These are phyloP conservation scores for Helianthus annuus DNA, from an alignment of 129 eudicot genomes.

Conservation along the genomic window DNA sequence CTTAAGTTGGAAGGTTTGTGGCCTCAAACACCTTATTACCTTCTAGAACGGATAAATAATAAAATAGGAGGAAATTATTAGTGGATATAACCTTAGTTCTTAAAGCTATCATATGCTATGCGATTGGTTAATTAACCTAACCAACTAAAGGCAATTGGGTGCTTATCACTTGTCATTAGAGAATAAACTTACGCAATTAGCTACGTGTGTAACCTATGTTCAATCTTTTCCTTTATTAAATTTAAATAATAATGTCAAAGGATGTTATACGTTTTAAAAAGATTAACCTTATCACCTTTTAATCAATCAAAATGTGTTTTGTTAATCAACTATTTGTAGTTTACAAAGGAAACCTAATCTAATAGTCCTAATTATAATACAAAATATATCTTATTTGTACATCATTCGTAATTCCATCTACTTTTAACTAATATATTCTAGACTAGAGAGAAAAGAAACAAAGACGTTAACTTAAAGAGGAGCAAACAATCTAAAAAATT, in stretches of 20 bases:
- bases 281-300: constrained; percentile 3
- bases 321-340: background rate
- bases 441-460: too few relatives aligned
- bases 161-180: constrained; percentile 16
- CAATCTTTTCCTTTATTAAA: background rate
- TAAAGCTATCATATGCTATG: constrained; percentile 3
- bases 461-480: too few relatives aligned
- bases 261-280: background rate
- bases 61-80: constrained; percentile 9
- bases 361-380: too few relatives aligned
- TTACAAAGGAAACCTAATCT: background rate
- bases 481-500: too few relatives aligned
- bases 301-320: background rate
- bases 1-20: constrained; percentile 26
- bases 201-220: constrained; percentile 19
- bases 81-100: constrained; percentile 24
- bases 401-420: too few relatives aligned
- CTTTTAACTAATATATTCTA: too few relatives aligned
- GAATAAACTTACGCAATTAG: constrained; percentile 8
- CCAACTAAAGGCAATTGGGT: constrained; percentile 21
- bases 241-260: background rate
- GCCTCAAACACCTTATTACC: constrained; percentile 25
- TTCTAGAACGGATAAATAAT: constrained; percentile 23
- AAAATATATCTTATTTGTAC: too few relatives aligned
- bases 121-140: constrained; percentile 20